Conservation (phyloP, 371 early-diverging fungal species). For the Encephalitozoon hellem region DNA sequence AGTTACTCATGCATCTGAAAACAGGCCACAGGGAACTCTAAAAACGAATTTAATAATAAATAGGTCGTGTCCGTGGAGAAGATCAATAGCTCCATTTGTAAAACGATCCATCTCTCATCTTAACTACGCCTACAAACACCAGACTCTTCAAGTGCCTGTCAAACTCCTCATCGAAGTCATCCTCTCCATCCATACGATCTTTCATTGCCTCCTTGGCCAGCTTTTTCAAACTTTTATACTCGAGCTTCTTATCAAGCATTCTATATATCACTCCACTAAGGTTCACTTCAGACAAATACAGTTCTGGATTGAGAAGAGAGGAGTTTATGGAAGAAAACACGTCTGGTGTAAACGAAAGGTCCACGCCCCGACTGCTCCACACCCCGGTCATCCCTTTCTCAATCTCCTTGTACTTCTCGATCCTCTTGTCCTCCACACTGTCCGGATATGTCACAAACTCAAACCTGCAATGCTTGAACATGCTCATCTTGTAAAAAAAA, state of each 20-base stretch:
- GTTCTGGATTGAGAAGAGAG: background rate
- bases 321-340: background rate
- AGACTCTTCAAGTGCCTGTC: background rate
- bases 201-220: background rate
- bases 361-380: background rate
- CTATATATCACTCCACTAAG: background rate
- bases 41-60: background rate
- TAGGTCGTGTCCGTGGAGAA: background rate
- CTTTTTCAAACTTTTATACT: background rate
- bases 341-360: background rate
- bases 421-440: background rate
- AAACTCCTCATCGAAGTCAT: background rate
- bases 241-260: background rate
- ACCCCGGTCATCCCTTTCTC: background rate
- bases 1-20: conserved; percentile 13
- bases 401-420: background rate
- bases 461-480: background rate
- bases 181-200: background rate
- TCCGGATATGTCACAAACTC: background rate
- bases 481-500: background rate
- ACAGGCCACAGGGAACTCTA: background rate
- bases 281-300: background rate
- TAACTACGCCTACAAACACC: background rate
- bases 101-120: background rate
- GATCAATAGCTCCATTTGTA: background rate